phyloP scores from a whole-genome alignment of 768 basidiomycete species.

The Kwoniella mangroviensis region DNA sequence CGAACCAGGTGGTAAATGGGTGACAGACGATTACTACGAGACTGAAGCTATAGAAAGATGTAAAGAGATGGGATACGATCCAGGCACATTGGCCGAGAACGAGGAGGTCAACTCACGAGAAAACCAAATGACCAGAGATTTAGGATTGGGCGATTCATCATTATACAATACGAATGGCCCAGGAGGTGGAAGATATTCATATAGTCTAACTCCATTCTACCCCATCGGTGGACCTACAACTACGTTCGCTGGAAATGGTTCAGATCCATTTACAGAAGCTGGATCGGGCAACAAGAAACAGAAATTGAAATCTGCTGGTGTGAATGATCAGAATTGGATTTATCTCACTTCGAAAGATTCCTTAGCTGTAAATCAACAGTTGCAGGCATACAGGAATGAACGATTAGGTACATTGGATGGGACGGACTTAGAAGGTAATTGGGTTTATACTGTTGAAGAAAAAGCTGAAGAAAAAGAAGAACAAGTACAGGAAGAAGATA shows the following conservation, averaged over 20 bases:
- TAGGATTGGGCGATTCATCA: constrained; percentile 6
- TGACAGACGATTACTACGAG: constrained; percentile 95
- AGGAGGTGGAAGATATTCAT: constrained; percentile 5
- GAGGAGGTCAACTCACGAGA: constrained; percentile 32
- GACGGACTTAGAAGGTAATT: constrained; percentile 26
- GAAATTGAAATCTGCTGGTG: constrained; percentile 74
- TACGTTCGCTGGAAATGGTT: constrained; percentile 79
- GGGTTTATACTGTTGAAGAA: constrained; percentile 37
- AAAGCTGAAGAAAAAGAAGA: neutral
- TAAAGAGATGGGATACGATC: constrained; percentile 76
- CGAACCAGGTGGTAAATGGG: constrained; percentile 79
- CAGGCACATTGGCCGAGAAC: constrained; percentile 68
- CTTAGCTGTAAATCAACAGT: constrained; percentile 64
- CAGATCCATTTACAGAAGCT: constrained; percentile 86
- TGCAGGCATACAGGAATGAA: constrained; percentile 53
- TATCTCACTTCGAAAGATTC: constrained; percentile 72
- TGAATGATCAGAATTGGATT: constrained; percentile 94
- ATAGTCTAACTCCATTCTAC: constrained; percentile 68
- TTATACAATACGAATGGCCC: neutral
- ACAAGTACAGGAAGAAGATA: constrained; percentile 4
- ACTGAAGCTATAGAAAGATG: constrained; percentile 77
- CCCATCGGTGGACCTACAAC: constrained; percentile 92
- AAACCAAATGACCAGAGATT: neutral
- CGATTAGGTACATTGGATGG: constrained; percentile 42
- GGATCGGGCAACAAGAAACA: constrained; percentile 85